Conservation (phyloP, 1,284 basidiomycete genomes). For the Xerocomus nothofagi region DNA sequence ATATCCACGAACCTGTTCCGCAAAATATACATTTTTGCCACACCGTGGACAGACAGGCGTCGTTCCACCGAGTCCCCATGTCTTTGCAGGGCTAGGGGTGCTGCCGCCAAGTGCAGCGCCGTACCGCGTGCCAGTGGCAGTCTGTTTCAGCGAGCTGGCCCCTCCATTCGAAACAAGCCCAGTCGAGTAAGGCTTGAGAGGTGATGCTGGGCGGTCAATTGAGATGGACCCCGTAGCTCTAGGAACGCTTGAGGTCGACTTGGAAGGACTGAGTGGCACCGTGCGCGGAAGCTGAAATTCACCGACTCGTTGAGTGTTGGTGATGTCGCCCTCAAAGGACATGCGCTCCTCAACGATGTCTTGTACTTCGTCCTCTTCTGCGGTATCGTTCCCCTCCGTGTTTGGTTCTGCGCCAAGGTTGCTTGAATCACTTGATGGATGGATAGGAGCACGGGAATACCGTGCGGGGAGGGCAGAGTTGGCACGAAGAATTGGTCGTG, state of each 20-base stretch:
- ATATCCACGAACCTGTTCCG: conserved; percentile 50
- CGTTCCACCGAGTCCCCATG: conserved; percentile 41
- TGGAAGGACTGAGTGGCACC: conserved; percentile 37
- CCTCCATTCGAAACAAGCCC: conserved; percentile 16
- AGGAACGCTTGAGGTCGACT: conserved; percentile 14
- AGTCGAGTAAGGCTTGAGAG: conserved; percentile 30
- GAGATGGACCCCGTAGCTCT: conserved; percentile 6
- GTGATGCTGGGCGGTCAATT: conserved; percentile 22
- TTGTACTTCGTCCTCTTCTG: conserved; percentile 31
- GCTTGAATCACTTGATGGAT: conserved; percentile 13
- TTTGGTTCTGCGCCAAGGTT: conserved; percentile 4
- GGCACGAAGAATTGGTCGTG: conserved; percentile 28
- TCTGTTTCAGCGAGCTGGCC: conserved; percentile 38
- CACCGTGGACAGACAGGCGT: conserved; percentile 59
- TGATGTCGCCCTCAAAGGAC: conserved; percentile 32
- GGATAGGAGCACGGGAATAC: conserved; percentile 29
- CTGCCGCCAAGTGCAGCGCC: conserved; percentile 43
- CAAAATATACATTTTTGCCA: conserved; percentile 60
- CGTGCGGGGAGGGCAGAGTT: conserved; percentile 33
- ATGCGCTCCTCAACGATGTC: conserved; percentile 22
- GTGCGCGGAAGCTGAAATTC: conserved; percentile 40
- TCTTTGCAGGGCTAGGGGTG: conserved; percentile 34
- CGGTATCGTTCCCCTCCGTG: conserved; percentile 25
- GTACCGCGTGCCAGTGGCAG: conserved; percentile 51
- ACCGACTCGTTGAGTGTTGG: conserved; percentile 38